phyloP scores from a whole-genome alignment of 768 basidiomycete species.

The Leccinellum rugosiceps region DNA sequence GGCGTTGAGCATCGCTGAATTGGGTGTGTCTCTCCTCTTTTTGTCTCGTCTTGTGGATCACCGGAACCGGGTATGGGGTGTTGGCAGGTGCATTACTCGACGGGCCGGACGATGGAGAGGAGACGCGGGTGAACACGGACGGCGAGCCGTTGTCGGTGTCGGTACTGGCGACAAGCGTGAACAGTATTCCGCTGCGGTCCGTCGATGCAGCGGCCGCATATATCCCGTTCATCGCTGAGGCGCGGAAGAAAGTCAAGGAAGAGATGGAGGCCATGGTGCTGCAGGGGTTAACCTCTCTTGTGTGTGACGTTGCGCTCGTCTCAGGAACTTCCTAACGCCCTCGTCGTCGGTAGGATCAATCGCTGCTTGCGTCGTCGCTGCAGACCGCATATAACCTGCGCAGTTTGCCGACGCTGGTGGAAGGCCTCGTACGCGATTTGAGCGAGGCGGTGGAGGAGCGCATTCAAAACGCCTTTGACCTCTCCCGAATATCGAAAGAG shows the following conservation, averaged over 20 bases:
- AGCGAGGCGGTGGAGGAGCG: slow-evolving; percentile 80
- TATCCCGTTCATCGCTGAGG: slow-evolving; percentile 66
- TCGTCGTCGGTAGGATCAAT: slow-evolving; percentile 64
- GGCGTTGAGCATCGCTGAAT: slow-evolving; percentile 89
- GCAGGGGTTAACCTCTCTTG: slow-evolving; percentile 71
- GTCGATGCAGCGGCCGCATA: slow-evolving; percentile 70
- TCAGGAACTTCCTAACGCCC: neutral
- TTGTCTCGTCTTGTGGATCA: neutral
- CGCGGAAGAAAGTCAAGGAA: slow-evolving; percentile 63
- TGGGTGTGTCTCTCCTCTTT: slow-evolving; percentile 51
- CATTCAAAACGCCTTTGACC: slow-evolving; percentile 81
- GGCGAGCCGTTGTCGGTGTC: slow-evolving; percentile 3
- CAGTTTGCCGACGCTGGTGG: slow-evolving; percentile 78
- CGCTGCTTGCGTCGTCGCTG: slow-evolving; percentile 85
- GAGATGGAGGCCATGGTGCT: slow-evolving; percentile 94
- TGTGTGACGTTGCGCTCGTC: slow-evolving; percentile 35
- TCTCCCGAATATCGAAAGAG: slow-evolving; percentile 83
- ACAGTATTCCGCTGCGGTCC: slow-evolving; percentile 60
- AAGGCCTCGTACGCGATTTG: slow-evolving; percentile 72
- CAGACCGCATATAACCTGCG: slow-evolving; percentile 95
- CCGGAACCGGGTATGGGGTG: neutral
- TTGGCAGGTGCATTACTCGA: slow-evolving; percentile 50
- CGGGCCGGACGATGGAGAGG: slow-evolving; percentile 27
- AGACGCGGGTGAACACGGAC: neutral
- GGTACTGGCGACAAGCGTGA: slow-evolving; percentile 15